Evolutionary conservation across 2,329 filamentous ascomycete genomes (phyloP).

Genomic region (Penicillium sp.): DNA sequence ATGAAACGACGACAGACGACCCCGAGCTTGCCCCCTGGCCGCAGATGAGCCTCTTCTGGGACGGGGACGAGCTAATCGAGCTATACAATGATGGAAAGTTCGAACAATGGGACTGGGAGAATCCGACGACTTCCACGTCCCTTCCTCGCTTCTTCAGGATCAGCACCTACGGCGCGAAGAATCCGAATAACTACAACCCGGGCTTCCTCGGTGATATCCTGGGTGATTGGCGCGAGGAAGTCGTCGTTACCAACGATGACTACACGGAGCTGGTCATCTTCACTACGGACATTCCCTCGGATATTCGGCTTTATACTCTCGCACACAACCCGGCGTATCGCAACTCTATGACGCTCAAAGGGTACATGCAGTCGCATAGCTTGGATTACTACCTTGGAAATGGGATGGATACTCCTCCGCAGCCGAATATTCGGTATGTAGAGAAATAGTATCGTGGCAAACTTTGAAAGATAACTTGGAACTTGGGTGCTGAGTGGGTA

Average conservation of each 20-base stretch:
- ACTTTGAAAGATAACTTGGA: neutral
- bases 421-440: neutral
- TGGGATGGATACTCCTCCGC: neutral
- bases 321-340: constrained; percentile 15
- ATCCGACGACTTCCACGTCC: neutral
- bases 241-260: neutral
- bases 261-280: constrained; percentile 13
- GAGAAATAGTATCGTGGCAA: neutral
- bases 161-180: neutral
- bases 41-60: constrained; percentile 9
- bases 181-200: neutral
- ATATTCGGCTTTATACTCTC: constrained; percentile 9
- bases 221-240: constrained; percentile 16
- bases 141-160: neutral
- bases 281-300: constrained; percentile 6
- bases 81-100: constrained; percentile 10
- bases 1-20: neutral
- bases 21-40: neutral
- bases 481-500: neutral
- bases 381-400: neutral
- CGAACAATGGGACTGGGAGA: constrained; percentile 12
- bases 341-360: constrained; percentile 8
- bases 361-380: constrained; percentile 6
- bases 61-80: constrained; percentile 9
- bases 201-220: constrained; percentile 11